phyloP scores from a whole-genome alignment of 2,329 filamentous ascomycete species.

The Trichoderma atrobrunneum region DNA sequence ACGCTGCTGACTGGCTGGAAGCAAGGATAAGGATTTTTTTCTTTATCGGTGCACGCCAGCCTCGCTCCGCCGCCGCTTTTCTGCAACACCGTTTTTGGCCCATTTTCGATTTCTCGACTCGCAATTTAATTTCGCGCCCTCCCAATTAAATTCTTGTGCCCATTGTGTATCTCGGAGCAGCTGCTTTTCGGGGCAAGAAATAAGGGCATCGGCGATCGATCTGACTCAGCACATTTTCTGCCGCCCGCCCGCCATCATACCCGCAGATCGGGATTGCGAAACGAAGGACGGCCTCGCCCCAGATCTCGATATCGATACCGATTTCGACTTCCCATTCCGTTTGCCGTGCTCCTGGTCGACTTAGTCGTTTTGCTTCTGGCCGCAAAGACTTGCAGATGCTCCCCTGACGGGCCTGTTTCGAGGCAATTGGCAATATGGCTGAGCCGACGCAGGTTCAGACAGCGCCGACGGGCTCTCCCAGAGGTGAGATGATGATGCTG shows the following conservation, averaged over 20 bases:
- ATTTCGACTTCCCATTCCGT: not conserved
- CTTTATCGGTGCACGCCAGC: conserved; percentile 15
- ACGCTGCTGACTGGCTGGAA: not conserved
- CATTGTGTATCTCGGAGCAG: conserved; percentile 40
- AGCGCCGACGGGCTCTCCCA: conserved; percentile 34
- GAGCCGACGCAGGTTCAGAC: conserved; percentile 39
- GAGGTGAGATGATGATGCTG: conserved; percentile 30
- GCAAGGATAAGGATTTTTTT: conserved; percentile 17
- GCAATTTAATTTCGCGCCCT: not conserved
- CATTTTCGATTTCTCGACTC: conserved; percentile 21
- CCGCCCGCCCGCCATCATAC: conserved; percentile 31
- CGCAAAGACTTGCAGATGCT: conserved; percentile 22
- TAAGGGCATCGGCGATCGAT: conserved; percentile 37
- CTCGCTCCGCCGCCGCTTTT: conserved; percentile 1
- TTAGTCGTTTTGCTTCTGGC: not conserved
- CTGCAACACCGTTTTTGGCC: conserved; percentile 12
- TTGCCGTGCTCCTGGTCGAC: not conserved
- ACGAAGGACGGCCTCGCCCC: not conserved
- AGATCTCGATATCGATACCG: conserved; percentile 20
- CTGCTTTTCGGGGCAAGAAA: conserved; percentile 40
- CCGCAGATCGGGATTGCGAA: conserved; percentile 16
- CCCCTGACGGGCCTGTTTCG: conserved; percentile 26
- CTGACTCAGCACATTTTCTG: conserved; percentile 45
- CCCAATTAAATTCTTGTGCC: conserved; percentile 26
- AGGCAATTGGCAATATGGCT: conserved; percentile 39